These are phyloP conservation scores for Hemisphaericaspora xylofermentans DNA, from an alignment of 1,139 yeast species.

Conservation along the genomic window DNA sequence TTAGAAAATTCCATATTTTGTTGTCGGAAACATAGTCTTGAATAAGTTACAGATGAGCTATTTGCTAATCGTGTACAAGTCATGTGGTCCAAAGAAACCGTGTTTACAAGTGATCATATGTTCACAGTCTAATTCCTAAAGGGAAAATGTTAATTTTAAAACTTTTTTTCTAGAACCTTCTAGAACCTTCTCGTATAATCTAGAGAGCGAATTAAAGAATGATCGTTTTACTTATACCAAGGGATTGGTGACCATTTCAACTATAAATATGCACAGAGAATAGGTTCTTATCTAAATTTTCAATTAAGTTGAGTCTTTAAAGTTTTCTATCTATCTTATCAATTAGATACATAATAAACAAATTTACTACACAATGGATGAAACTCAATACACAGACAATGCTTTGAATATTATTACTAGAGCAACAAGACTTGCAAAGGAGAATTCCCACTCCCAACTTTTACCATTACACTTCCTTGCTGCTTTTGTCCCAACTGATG, in stretches of 20 bases:
- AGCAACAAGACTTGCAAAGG: conserved; percentile 81
- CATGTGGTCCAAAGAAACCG: no score
- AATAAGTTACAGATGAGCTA: no score
- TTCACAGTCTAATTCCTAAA: no score
- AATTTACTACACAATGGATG: conserved; percentile 39
- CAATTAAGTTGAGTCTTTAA: background rate
- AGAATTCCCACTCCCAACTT: conserved; percentile 79
- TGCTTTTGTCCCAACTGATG: conserved; percentile 79
- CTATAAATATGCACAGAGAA: background rate
- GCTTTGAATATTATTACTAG: conserved; percentile 78
- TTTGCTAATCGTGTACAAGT: no score
- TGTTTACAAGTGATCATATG: no score
- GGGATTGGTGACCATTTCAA: no score
- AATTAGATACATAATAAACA: background rate
- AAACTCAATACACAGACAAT: conserved; percentile 87
- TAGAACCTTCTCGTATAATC: conserved; percentile 3
- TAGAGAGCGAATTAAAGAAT: no score
- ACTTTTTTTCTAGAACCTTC: conserved; percentile 3
- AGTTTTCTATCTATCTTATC: background rate
- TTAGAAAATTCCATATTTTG: no score
- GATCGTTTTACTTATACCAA: no score
- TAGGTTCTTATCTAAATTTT: background rate
- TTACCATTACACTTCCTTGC: conserved; percentile 87
- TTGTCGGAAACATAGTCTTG: no score
- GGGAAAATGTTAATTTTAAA: background rate